Base-by-base conservation (phyloP, 1,139 yeast genomes). In the Candida mesenterica region DNA sequence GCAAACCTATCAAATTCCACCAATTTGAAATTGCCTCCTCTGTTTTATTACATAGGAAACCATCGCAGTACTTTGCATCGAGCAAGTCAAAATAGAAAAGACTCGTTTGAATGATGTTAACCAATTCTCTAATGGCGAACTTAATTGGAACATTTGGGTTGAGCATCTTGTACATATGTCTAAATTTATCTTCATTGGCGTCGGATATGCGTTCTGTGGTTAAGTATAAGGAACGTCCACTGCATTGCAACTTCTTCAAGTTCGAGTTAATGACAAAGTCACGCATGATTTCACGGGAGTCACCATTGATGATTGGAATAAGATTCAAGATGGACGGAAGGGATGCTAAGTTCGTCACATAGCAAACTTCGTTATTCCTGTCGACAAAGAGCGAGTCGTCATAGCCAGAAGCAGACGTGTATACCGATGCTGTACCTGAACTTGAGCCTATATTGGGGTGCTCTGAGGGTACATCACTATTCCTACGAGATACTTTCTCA, bases 111-210 rank as follows among this genome's bases (percentile, higher is more conserved):
- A 86, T 68, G 26, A 88, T 56, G 32, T 80, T 77, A 2, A 89
- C 82, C 33, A 92, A 57, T 52, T 88, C 96, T 28, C 79, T 66
- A 1, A 83, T 86, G 0, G 95, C 87, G 57, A 81, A 84, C 18
- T 61, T 60, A 4, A 82, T 62, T 0, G 89, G 82, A 0, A 76
- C 62, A 17, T 63, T 61, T 2, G 55, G 55, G 40, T 64, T 64
- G 35, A 56, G 58, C 1, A 83, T 74, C 45, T 75, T 76, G 59
- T 82, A 92, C 53, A 85, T 68, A 45, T 85, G 86, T 27, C 87
- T 68, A 55, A 92, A 90, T 52, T 89, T 90, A 49, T 86, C 92
- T 47, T 81, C 87, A 15, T 82, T 75, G 0, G 96, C 87, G 50
- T 80, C 87, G 0, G 95, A 67, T 0, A 95, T 86, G 23, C 70